These are phyloP conservation scores for Trematosphaeria pertusa DNA, from an alignment of 2,329 filamentous ascomycete species.

Conservation along the genomic window DNA sequence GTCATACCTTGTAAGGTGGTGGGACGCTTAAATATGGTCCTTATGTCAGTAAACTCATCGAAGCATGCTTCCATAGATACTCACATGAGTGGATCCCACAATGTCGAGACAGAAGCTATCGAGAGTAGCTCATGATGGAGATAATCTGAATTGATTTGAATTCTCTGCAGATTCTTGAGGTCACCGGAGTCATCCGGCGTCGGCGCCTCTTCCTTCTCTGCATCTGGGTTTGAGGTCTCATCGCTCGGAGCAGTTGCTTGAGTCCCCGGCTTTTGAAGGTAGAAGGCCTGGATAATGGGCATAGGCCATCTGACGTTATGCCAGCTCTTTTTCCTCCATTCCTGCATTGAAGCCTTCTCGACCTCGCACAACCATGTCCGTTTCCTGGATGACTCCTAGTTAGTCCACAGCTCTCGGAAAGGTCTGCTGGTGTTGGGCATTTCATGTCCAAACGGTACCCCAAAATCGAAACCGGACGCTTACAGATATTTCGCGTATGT, in stretches of 20 bases:
- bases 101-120: neutral
- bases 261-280: neutral
- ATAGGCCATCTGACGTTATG: neutral
- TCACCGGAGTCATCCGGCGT: neutral
- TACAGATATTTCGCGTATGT: too few species aligned
- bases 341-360: neutral
- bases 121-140: neutral
- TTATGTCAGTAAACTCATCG: too few species aligned
- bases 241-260: neutral
- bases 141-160: constrained; percentile 2
- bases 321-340: constrained; percentile 1
- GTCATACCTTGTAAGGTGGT: constrained; percentile 2
- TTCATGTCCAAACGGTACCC: too few species aligned
- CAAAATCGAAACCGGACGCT: too few species aligned
- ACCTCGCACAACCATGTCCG: neutral
- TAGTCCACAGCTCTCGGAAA: neutral
- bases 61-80: neutral
- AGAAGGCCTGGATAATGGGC: constrained; percentile 3
- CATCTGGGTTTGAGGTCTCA: neutral
- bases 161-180: constrained; percentile 2
- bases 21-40: too few species aligned
- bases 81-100: neutral
- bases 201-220: neutral
- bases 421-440: too few species aligned
- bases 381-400: neutral